Evolutionary conservation across 2,329 filamentous ascomycete species (phyloP), one percentile per base, ranked within the genome.

Genomic region (Kalmusia sp.): DNA sequence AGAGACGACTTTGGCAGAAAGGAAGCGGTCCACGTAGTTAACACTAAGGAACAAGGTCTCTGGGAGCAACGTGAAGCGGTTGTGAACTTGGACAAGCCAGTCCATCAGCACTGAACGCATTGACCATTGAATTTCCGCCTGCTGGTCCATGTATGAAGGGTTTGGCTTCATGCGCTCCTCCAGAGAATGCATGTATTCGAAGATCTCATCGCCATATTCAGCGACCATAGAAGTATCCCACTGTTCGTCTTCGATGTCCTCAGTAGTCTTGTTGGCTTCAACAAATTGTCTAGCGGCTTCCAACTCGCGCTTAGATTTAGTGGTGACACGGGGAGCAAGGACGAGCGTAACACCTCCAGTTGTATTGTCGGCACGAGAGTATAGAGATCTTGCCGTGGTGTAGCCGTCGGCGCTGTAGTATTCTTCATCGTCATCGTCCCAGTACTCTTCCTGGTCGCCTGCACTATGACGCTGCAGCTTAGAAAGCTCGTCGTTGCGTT

Each of bases 161-260:
- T 95, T 93, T 1, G 95, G 95, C 34, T 93, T 82, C 86, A 97
- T 90, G 63, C 87, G 72, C 82, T 84, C 90, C 92, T 99, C 95
- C 46, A 96, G 87, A 52, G 90, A 83, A 47, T 85, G 86, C 90
- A 98, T 92, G 78, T 98, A 96, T 22, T 85, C 82, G 67, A 98
- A 97, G 64, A 99, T 98, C 67, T 99, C 95, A 14, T 96, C 92
- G 41, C 90, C 89, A 69, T 99, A 99, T 71, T 98, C 93, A 9
- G 93, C 90, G 45, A 98, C 95, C 95, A 99, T 98, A 71, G 91
- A 96, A 28, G 93, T 92, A 70, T 98, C 95, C 87, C 90, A 96
- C 47, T 84, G 81, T 71, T 98, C 93, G 60, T 97, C 93, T 57
- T 96, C 90, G 38, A 92, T 80, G 52, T 96, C 92, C 52, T 95